Evolutionary conservation across 2,329 filamentous ascomycete genomes (phyloP).

Genomic region (Tolypocladium sp.): DNA sequence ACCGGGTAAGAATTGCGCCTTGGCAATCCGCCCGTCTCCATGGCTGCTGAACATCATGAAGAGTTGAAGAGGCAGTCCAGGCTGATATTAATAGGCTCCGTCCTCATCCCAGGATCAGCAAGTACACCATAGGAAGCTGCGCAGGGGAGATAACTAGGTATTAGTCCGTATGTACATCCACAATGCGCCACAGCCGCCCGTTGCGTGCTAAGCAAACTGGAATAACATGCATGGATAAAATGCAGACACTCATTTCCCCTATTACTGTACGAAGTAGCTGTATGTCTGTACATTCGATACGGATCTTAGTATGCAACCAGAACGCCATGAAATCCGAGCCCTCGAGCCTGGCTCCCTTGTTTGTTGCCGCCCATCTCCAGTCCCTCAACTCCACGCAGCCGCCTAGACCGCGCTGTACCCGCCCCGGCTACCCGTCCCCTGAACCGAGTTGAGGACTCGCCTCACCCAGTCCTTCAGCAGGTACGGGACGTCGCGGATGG

Average conservation of each 20-base stretch:
- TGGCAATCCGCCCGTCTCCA: too few species aligned
- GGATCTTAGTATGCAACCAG: neutral
- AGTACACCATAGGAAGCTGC: neutral
- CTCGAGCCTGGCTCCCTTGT: neutral
- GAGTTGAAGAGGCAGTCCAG: neutral
- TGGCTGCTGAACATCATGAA: neutral
- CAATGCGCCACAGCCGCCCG: neutral
- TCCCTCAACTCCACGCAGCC: neutral
- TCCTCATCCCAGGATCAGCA: neutral
- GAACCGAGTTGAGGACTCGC: constrained; percentile 71
- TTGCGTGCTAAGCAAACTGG: neutral
- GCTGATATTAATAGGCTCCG: neutral
- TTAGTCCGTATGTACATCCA: too few species aligned
- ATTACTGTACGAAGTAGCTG: neutral
- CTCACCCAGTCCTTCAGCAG: constrained; percentile 82
- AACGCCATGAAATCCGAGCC: neutral
- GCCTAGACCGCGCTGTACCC: constrained; percentile 86
- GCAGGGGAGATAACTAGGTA: too few species aligned
- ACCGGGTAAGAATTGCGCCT: too few species aligned
- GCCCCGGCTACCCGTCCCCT: constrained; percentile 74
- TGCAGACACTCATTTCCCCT: neutral
- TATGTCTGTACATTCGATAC: neutral
- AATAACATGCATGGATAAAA: neutral
- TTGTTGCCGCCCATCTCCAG: neutral
- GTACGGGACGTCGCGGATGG: constrained; percentile 86